These are phyloP conservation scores for Cephaloascus albidus DNA, from an alignment of 805 yeast species.

Conservation along the genomic window DNA sequence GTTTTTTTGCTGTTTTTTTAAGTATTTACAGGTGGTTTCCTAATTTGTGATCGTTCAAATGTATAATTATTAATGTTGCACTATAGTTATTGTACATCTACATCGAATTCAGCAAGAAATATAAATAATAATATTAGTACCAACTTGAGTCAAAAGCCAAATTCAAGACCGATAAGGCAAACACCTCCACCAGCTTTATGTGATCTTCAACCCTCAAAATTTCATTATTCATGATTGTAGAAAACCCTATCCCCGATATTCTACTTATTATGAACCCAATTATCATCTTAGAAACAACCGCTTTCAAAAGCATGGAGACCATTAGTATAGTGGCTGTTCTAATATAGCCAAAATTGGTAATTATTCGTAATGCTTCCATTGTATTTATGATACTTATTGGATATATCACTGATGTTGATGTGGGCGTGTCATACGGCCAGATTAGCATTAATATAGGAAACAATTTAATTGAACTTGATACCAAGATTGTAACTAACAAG, in stretches of 20 bases:
- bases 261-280: constrained; percentile 8
- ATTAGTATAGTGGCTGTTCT: constrained; percentile 8
- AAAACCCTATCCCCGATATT: constrained; percentile 5
- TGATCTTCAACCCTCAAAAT: too few relatives aligned
- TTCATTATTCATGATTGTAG: background rate
- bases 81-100: too few relatives aligned
- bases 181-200: too few relatives aligned
- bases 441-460: constrained; percentile 90
- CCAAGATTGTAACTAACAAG: constrained; percentile 58
- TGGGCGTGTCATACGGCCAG: constrained; percentile 90
- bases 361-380: constrained; percentile 44
- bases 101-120: too few relatives aligned
- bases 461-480: constrained; percentile 72
- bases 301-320: constrained; percentile 9
- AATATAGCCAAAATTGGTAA: constrained; percentile 10
- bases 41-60: too few relatives aligned
- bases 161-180: too few relatives aligned
- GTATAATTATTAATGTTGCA: too few relatives aligned
- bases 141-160: too few relatives aligned
- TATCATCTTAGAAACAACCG: constrained; percentile 6
- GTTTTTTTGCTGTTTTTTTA: too few relatives aligned
- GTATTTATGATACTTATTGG: constrained; percentile 51
- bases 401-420: constrained; percentile 50
- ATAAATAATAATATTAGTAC: too few relatives aligned
- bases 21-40: too few relatives aligned